Evolutionary conservation across 2,329 filamentous ascomycete genomes (phyloP).

Genomic region (Curvularia sp.): DNA sequence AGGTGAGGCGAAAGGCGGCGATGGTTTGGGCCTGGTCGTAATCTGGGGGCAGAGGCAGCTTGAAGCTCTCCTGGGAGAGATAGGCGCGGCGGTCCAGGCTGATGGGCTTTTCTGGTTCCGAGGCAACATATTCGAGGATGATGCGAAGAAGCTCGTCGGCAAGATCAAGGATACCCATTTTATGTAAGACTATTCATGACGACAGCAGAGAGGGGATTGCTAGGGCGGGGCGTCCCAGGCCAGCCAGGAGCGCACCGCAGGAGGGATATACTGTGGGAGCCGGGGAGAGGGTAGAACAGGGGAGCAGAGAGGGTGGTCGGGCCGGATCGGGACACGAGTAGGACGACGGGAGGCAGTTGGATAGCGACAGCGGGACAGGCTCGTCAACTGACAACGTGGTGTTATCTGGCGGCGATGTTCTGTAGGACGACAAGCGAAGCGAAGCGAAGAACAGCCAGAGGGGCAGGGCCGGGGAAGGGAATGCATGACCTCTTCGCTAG

Average conservation of each 20-base stretch:
- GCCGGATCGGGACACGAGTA: constrained; percentile 34
- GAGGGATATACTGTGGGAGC: constrained; percentile 30
- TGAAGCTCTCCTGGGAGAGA: constrained; percentile 62
- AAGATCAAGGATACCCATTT: constrained; percentile 51
- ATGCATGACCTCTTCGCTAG: constrained; percentile 45
- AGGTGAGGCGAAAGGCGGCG: constrained; percentile 56
- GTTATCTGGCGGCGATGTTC: constrained; percentile 34
- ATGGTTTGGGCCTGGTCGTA: constrained; percentile 55
- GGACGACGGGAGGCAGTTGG: constrained; percentile 34
- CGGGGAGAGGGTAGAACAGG: constrained; percentile 5
- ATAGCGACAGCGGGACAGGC: constrained; percentile 30
- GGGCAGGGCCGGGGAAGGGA: constrained; percentile 43
- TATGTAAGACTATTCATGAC: constrained; percentile 40
- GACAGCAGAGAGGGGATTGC: constrained; percentile 20
- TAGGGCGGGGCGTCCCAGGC: constrained; percentile 14
- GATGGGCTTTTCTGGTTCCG: constrained; percentile 60
- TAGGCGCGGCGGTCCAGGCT: constrained; percentile 60
- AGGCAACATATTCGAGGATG: constrained; percentile 61
- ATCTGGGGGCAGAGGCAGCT: constrained; percentile 52
- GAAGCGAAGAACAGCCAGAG: constrained; percentile 28
- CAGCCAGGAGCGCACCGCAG: constrained; percentile 24
- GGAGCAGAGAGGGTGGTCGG: constrained; percentile 26
- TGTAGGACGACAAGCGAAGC: constrained; percentile 28
- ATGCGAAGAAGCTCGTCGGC: constrained; percentile 60
- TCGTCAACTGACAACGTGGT: constrained; percentile 38